These are phyloP conservation scores for Pochonia chlamydosporia DNA, from an alignment of 2,329 filamentous ascomycete genomes.

Conservation along the genomic window DNA sequence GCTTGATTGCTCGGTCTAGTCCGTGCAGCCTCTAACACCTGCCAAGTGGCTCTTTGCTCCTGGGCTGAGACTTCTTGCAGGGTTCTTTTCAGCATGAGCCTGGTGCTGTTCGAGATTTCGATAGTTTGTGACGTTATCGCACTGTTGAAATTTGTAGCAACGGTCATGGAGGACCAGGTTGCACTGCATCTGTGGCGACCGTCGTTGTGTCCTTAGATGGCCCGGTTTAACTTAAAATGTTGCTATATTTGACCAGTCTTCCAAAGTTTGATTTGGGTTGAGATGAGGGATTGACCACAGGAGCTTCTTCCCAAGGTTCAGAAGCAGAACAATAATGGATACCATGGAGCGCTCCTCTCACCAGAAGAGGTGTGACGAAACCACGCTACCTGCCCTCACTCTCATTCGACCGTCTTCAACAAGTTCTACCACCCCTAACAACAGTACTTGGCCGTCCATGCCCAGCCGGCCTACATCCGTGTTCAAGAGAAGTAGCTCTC, in stretches of 20 bases:
- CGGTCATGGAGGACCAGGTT: not conserved
- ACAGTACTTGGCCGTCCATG: not conserved
- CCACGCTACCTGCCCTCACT: not conserved
- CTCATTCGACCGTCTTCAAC: not conserved
- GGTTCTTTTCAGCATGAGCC: not conserved
- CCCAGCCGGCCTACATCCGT: not conserved
- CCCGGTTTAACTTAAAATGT: not conserved
- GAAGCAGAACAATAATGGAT: not conserved
- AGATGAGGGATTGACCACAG: not conserved
- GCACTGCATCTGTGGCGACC: not conserved
- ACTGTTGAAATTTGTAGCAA: not conserved
- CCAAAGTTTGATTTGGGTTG: not conserved
- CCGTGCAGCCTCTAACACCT: not conserved
- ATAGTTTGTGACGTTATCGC: not conserved
- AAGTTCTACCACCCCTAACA: not conserved
- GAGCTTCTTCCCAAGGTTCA: not conserved
- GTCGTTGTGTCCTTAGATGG: not conserved
- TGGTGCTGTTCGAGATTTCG: not conserved
- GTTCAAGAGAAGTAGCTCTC: not conserved
- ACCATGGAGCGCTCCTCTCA: not conserved
- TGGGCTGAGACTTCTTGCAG: not conserved
- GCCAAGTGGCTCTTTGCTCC: not conserved
- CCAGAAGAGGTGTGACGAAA: not conserved
- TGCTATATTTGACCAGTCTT: too few relatives aligned
- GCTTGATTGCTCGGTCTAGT: not conserved